These are phyloP conservation scores for Ceratocystis cubensis DNA, from an alignment of 2,329 filamentous ascomycete genomes.

Conservation along the genomic window DNA sequence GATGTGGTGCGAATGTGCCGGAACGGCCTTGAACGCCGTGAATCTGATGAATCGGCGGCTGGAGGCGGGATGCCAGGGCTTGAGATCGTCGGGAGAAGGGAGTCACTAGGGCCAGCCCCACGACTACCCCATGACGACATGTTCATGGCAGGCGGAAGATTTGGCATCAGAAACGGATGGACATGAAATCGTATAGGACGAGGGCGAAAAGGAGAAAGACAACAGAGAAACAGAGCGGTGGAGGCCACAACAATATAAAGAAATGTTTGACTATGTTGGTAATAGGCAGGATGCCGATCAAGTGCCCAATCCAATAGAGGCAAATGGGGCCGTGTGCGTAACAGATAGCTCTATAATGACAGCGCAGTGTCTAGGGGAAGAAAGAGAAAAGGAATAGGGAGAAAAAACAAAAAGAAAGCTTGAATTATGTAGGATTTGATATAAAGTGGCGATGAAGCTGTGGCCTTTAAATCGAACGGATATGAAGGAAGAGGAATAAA, in stretches of 20 bases:
- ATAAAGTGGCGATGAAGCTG: conserved; percentile 2
- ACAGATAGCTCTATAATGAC: neutral
- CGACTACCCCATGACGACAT: conserved; percentile 19
- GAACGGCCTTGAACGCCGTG: conserved; percentile 24
- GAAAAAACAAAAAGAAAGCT: neutral
- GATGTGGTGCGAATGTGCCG: conserved; percentile 40
- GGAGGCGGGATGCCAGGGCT: conserved; percentile 19
- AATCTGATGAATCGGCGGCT: conserved; percentile 26
- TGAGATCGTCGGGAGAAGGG: conserved; percentile 19
- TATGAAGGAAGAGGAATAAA: neutral
- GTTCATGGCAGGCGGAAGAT: conserved; percentile 15
- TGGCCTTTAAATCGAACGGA: conserved; percentile 3
- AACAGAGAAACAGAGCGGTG: neutral
- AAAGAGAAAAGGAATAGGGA: neutral
- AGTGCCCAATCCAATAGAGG: neutral
- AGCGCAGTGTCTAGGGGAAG: neutral
- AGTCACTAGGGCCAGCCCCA: conserved; percentile 15
- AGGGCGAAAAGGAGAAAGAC: neutral
- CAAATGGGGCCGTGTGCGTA: neutral
- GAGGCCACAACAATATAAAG: neutral
- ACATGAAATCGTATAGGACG: neutral
- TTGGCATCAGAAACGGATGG: conserved; percentile 1
- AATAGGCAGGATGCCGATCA: neutral
- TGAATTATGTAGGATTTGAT: conserved; percentile 1
- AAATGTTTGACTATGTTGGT: neutral